Base-by-base conservation (phyloP, 306 rosid species). In the Glycine soja region DNA sequence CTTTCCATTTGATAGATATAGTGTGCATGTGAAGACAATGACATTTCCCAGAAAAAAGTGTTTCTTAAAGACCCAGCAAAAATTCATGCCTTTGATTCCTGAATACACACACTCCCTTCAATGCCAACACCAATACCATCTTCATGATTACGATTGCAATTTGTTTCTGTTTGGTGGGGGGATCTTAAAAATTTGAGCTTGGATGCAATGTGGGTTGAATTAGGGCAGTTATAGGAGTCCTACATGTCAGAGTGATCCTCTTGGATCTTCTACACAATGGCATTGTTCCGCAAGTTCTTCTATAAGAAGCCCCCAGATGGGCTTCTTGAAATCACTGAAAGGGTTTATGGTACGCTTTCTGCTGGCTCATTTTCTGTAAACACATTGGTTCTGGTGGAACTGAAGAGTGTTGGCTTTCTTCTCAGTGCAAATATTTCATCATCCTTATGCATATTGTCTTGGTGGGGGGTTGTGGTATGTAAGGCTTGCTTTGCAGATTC, bases 271-370 rank as follows among this genome's bases (percentile, higher is more conserved):
- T 72, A 72, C 50, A 76, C 83, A 24, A 96, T 96, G 98, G 97
- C 97, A 63, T 81, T 96, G 81, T 96, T 96, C 69, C 83, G 97
- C 19, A 93, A 93, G 90, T 92, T 96, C 91, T 96, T 96, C 64
- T 93, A 88, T 71, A 89, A 92, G 89, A 96, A 96, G 87, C 99
- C 99, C 7, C 99, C 99, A 18, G 98, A 96, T 24, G 99, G 99
- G 84, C 97, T 93, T 66, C 70, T 93, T 45, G 99, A 96, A 90
- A 96, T 96, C 85, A 87, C 92, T 83, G 99, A 90, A 80, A 89
- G 93, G 88, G 97, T 96, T 88, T 96, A 92, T 87, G 98, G 99
- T 96, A 90, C 43, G 96, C 65, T 72, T 66, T 81, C 65, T 61
- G 5, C 78, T 48, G 72, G 81, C 83, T 83, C 67, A 66, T 81